A percentile compares a stretch with the other conserved stretches of the same genome.
Conservation (phyloP, 2,329 filamentous ascomycete genomes). For the Aureobasidium sp. region DNA sequence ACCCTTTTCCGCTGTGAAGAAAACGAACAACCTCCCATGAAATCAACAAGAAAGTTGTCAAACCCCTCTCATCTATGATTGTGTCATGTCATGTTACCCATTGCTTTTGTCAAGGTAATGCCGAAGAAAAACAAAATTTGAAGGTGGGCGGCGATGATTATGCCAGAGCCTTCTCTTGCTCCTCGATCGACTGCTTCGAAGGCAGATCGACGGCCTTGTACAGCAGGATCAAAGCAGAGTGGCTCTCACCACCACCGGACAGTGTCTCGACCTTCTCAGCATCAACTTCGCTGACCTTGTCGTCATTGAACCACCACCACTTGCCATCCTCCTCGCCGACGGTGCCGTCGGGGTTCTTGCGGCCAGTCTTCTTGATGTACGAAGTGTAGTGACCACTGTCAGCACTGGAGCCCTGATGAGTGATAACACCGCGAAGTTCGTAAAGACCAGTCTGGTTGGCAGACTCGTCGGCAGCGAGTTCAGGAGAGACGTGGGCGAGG, state of each 20-base stretch:
- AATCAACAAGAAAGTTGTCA: not conserved
- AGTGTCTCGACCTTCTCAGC: constrained; percentile 85
- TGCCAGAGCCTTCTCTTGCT: constrained; percentile 24
- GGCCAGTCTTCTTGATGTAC: constrained; percentile 86
- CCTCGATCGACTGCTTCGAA: constrained; percentile 41
- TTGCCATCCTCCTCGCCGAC: constrained; percentile 77
- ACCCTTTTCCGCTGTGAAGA: not conserved
- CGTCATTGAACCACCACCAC: constrained; percentile 99
- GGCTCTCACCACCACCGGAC: constrained; percentile 82
- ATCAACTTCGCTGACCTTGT: constrained; percentile 89
- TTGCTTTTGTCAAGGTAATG: not conserved
- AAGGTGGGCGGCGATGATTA: not conserved
- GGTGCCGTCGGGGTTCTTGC: constrained; percentile 67
- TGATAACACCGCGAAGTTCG: constrained; percentile 87
- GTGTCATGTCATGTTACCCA: not conserved
- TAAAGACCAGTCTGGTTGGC: constrained; percentile 93
- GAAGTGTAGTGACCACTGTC: constrained; percentile 98
- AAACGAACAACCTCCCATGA: not conserved
- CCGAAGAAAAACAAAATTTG: too few relatives aligned
- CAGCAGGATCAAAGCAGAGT: constrained; percentile 73
- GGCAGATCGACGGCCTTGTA: constrained; percentile 69
- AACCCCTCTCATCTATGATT: not conserved
- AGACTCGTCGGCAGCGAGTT: constrained; percentile 67
- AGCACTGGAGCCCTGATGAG: constrained; percentile 91
- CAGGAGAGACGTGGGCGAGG: constrained; percentile 65